Conservation (phyloP, 345 rosid species). For the Sapria himalayana region DNA sequence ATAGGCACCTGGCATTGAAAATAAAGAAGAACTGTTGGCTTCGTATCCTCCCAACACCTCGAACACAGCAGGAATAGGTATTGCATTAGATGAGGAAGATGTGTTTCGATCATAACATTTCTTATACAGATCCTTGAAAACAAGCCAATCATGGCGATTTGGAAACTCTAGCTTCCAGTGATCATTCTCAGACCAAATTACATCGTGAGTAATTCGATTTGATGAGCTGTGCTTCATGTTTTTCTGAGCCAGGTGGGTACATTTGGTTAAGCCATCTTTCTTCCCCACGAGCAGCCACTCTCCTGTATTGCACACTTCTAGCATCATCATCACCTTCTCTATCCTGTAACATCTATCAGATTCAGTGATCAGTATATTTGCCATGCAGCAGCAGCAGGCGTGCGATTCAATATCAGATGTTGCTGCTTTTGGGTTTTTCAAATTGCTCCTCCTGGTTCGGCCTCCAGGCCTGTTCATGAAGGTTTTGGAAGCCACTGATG, state of each 20-base stretch:
- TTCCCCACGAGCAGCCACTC: constrained; percentile 56
- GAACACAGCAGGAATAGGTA: constrained; percentile 67
- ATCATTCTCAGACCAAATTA: constrained; percentile 50
- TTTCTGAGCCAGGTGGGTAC: constrained; percentile 27
- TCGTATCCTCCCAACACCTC: constrained; percentile 45
- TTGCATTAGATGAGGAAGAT: constrained; percentile 23
- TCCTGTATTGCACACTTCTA: constrained; percentile 34
- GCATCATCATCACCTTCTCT: constrained; percentile 29
- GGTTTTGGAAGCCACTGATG: constrained; percentile 23
- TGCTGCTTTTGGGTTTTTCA: constrained; percentile 14
- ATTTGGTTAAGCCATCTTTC: constrained; percentile 29
- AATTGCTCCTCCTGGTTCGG: constrained; percentile 15
- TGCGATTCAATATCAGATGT: constrained; percentile 16
- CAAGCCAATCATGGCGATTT: constrained; percentile 43
- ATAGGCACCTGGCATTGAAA: constrained; percentile 34
- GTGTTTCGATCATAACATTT: constrained; percentile 59
- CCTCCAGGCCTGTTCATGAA: constrained; percentile 31
- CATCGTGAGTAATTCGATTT: constrained; percentile 49
- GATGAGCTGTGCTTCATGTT: constrained; percentile 36
- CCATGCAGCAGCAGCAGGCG: constrained; percentile 44
- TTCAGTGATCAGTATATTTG: constrained; percentile 30
- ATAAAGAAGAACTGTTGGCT: constrained; percentile 13
- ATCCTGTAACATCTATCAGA: constrained; percentile 59
- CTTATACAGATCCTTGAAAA: constrained; percentile 69
- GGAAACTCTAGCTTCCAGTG: constrained; percentile 81